Base-by-base conservation (phyloP, 208 protist genomes). In the Trypanosoma avium region DNA sequence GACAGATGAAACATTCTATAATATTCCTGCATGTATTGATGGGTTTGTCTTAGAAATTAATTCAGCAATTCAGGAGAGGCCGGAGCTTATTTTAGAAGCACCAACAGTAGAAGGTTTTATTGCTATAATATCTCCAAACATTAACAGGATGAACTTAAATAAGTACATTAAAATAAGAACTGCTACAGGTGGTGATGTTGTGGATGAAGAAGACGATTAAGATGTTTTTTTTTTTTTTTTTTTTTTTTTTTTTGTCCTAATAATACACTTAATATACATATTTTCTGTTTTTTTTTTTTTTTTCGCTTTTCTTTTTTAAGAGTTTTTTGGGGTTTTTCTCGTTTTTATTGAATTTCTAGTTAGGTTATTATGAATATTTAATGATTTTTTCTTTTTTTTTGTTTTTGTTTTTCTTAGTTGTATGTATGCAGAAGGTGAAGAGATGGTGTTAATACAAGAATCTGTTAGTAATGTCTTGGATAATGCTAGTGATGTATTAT, bases 31-130 rank as follows among this genome's bases (percentile, higher is more conserved):
- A 13, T 85, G 83, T 46, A 48, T 95, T 30, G 77, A 91, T 58
- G 90, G 90, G n/a, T 90, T 82, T 52, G 71, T 95, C 26, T 54
- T 93, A 26, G 86, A 95, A 72, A 56, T 90, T n/a, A 95, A 95
- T 52, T 61, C 77, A 4, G 52, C 58, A 21, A 36, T 95, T 35
- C 46, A 82, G 61, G 48, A 77, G 42, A 53, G 82, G 32, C 90
- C 90, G 9, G 61, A 59, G 66, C 68, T 95, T 58, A 49, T 90
- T 43, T 49, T 72, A 4, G 42, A 61, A n/a, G 74, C 84, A 13
- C 90, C 90, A 4, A 81, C 55, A 22, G 22, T 61, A 0, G 85
- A 92, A 65, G 90, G 90, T 8, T 95, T 81, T 67, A 55, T 95
- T 38, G 90, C 84, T 17, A 42, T 95, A 26, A 81, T 95, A 40